Evolutionary conservation across 352 stramenopile species (phyloP).

Genomic region (Globisporangium camurandrum): DNA sequence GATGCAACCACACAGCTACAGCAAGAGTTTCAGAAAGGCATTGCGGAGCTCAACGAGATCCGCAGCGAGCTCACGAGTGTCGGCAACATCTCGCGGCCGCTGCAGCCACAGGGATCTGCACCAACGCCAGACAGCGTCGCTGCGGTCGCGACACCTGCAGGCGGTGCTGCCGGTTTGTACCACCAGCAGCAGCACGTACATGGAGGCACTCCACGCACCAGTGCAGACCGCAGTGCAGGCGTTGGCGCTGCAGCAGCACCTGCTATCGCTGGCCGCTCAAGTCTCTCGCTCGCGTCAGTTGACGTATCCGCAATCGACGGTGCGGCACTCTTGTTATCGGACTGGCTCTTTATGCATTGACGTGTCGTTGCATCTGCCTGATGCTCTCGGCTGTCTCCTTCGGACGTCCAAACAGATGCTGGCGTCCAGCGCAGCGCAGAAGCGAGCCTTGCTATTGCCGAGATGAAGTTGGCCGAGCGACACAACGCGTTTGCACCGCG

Average conservation of each 20-base stretch:
- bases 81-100: constrained; percentile 47
- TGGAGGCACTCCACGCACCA: too few relatives aligned
- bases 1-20: constrained; percentile 27
- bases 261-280: constrained; percentile 14
- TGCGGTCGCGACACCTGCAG: neutral
- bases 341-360: neutral
- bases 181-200: neutral
- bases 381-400: neutral
- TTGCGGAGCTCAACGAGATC: constrained; percentile 78
- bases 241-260: neutral
- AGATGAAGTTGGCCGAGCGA: constrained; percentile 50
- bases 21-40: constrained; percentile 66
- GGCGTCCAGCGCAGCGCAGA: constrained; percentile 19
- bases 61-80: constrained; percentile 65
- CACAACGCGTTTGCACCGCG: constrained; percentile 33
- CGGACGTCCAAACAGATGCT: constrained; percentile 1
- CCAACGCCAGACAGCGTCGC: neutral
- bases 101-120: constrained; percentile 26
- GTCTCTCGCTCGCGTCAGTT: constrained; percentile 30
- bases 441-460: constrained; percentile 51
- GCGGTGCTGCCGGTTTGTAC: neutral
- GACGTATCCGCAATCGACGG: constrained; percentile 14
- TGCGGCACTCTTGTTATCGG: neutral
- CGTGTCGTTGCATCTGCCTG: neutral
- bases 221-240: neutral